Conservation (phyloP, 2,329 filamentous ascomycete species). For the Xenoacremonium recifei region DNA sequence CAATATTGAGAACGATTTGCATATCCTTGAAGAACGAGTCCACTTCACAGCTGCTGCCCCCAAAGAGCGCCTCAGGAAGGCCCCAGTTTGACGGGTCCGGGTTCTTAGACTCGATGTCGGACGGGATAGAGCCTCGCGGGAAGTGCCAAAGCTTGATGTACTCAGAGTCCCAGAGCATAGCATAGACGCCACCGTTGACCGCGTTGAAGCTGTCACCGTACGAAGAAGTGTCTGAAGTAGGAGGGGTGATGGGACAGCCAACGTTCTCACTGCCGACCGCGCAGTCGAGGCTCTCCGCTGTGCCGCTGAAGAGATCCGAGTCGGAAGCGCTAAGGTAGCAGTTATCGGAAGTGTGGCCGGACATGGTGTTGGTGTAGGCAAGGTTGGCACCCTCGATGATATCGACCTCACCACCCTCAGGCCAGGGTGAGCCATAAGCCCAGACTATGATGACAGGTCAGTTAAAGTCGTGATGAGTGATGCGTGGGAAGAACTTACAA, state of each 20-base stretch:
- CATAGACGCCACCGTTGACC: conserved; percentile 65
- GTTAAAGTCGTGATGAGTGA: not conserved
- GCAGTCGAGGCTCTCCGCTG: conserved; percentile 32
- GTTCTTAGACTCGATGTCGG: conserved; percentile 56
- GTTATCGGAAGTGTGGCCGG: conserved; percentile 54
- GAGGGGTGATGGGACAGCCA: conserved; percentile 45
- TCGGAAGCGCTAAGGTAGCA: conserved; percentile 27
- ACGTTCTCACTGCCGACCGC: conserved; percentile 36
- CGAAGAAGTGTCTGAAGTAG: conserved; percentile 39
- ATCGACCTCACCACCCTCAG: conserved; percentile 62
- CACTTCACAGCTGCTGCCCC: conserved; percentile 62
- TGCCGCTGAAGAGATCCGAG: conserved; percentile 24
- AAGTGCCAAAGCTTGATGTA: conserved; percentile 79
- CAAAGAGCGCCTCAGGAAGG: conserved; percentile 66
- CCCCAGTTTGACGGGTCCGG: conserved; percentile 70
- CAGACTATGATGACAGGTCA: conserved; percentile 43
- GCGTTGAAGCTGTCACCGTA: conserved; percentile 68
- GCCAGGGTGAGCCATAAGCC: conserved; percentile 59
- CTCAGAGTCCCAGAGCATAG: conserved; percentile 66
- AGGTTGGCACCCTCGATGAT: conserved; percentile 70
- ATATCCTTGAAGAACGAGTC: conserved; percentile 64
- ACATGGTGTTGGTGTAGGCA: conserved; percentile 58
- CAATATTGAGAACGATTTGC: conserved; percentile 71
- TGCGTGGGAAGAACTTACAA: conserved; percentile 41
- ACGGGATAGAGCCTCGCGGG: conserved; percentile 60